A percentile compares a stretch with the other conserved stretches of the same genome.
phyloP scores from a whole-genome alignment of 768 basidiomycete species.

The Russula compacta region DNA sequence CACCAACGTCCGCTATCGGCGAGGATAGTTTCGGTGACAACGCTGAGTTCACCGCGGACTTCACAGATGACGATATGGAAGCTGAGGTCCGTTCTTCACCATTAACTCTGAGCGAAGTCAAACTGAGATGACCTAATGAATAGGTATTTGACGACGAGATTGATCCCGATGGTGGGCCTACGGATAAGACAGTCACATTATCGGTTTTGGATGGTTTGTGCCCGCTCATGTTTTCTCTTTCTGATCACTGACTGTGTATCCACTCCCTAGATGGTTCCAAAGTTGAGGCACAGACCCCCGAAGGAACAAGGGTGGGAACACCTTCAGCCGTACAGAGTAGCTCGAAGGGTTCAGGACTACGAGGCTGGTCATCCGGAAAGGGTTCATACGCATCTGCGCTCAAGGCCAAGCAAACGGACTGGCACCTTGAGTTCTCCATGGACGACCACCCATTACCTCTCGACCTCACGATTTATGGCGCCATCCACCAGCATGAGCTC shows the following conservation, averaged over 20 bases:
- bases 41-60: conserved; percentile 59
- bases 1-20: conserved; percentile 26
- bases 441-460: conserved; percentile 77
- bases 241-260: conserved; percentile 5
- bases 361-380: conserved; percentile 30
- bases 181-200: conserved; percentile 82
- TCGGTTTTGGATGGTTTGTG: conserved; percentile 64
- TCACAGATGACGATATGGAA: conserved; percentile 80
- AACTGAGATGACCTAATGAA: background rate
- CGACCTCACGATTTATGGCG: conserved; percentile 92
- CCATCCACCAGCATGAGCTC: conserved; percentile 85
- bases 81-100: conserved; percentile 46
- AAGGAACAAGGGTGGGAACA: conserved; percentile 89
- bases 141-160: conserved; percentile 83
- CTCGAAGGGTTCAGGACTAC: conserved; percentile 28
- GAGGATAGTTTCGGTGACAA: conserved; percentile 47
- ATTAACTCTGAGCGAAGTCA: background rate
- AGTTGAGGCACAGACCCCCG: conserved; percentile 92
- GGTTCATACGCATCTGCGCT: conserved; percentile 91
- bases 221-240: background rate
- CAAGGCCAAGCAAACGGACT: conserved; percentile 87
- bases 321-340: conserved; percentile 50
- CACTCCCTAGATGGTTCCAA: conserved; percentile 67
- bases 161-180: conserved; percentile 56
- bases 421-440: conserved; percentile 96